These are phyloP conservation scores for Microdochium bolleyi DNA, from an alignment of 2,329 filamentous ascomycete species.

Conservation along the genomic window DNA sequence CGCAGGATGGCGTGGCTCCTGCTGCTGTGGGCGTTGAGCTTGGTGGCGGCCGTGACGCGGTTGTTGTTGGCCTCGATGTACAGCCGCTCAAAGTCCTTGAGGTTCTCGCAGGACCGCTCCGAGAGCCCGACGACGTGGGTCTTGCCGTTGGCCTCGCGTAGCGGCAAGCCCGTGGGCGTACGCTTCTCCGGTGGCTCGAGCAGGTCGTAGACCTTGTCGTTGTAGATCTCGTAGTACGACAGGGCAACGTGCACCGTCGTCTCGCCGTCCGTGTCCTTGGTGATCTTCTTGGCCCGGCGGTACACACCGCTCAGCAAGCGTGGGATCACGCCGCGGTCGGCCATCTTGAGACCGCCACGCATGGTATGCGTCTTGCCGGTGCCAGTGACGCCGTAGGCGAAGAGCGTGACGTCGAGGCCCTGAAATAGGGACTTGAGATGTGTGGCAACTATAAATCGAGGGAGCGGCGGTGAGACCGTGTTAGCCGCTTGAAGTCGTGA, in stretches of 20 bases:
- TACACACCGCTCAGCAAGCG: conserved; percentile 80
- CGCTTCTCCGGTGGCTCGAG: conserved; percentile 85
- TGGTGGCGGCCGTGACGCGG: conserved; percentile 81
- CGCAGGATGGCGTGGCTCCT: conserved; percentile 85
- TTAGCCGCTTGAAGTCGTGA: conserved; percentile 2
- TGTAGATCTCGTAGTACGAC: conserved; percentile 96
- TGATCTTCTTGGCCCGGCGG: conserved; percentile 74
- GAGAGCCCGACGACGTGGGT: conserved; percentile 81
- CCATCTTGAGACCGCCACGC: conserved; percentile 80
- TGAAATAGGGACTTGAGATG: conserved; percentile 88
- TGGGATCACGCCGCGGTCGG: conserved; percentile 82
- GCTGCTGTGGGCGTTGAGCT: conserved; percentile 86
- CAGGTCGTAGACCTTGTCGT: conserved; percentile 88
- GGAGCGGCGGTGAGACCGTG: conserved; percentile 8
- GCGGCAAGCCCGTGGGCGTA: conserved; percentile 68
- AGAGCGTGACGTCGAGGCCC: conserved; percentile 81
- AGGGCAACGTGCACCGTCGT: conserved; percentile 68
- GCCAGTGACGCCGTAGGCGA: conserved; percentile 88
- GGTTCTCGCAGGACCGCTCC: conserved; percentile 70
- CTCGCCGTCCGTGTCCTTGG: conserved; percentile 65
- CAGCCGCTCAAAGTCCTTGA: conserved; percentile 83
- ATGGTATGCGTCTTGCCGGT: conserved; percentile 96
- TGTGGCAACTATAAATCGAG: conserved; percentile 58
- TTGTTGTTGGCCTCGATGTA: conserved; percentile 93
- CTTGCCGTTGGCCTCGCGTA: conserved; percentile 79